These are phyloP conservation scores for Calvatia gigantea DNA, from an alignment of 768 basidiomycete species.

Conservation along the genomic window DNA sequence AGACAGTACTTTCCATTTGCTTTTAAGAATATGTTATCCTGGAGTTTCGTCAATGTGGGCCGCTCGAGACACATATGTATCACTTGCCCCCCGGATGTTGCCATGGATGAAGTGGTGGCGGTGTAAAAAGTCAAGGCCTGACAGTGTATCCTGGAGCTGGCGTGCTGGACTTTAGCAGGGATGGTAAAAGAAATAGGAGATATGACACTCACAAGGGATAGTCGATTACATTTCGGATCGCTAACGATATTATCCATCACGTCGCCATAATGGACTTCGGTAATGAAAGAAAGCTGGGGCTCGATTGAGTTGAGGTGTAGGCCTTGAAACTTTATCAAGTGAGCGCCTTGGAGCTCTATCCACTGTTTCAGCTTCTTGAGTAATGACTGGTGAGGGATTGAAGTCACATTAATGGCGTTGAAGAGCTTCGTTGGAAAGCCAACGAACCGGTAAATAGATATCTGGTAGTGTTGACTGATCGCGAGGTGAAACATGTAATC, in stretches of 20 bases:
- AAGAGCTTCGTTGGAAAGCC: not conserved
- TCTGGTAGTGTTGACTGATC: not conserved
- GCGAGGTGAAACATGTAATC: not conserved
- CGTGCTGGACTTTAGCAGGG: not conserved
- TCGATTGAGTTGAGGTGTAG: not conserved
- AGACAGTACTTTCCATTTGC: conserved; percentile 17
- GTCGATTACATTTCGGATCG: not conserved
- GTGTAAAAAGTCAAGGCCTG: conserved; percentile 20
- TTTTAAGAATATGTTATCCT: conserved; percentile 22
- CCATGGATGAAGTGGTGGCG: conserved; percentile 19
- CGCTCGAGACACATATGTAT: not conserved
- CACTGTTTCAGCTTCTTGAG: not conserved
- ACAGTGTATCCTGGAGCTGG: conserved; percentile 13
- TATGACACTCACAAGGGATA: not conserved
- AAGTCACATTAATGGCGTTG: not conserved
- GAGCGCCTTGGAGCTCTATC: not conserved
- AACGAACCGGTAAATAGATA: not conserved
- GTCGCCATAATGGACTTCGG: not conserved
- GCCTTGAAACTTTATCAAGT: not conserved
- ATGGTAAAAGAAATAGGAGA: not conserved
- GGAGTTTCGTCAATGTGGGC: not conserved
- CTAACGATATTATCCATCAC: not conserved
- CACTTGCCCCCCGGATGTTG: conserved; percentile 17
- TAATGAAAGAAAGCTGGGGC: not conserved
- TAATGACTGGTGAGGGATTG: not conserved